phyloP scores from a whole-genome alignment of 176 grass and related monocot species.

The Phoenix dactylifera region DNA sequence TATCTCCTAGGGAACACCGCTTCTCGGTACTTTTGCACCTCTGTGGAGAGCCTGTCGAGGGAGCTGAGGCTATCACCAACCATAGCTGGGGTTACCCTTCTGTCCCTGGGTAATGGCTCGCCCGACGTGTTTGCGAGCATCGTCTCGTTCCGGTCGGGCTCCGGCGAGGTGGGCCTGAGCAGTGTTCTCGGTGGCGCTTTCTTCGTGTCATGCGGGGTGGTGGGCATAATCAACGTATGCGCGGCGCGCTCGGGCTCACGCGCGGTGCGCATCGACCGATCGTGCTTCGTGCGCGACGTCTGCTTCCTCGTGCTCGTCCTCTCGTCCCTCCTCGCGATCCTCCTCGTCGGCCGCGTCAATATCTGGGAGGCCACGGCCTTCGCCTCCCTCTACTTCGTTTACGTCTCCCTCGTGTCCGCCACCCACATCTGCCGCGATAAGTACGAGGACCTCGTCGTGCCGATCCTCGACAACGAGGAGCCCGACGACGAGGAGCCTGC shows the following conservation, averaged over 20 bases:
- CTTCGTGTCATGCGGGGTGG: slow-evolving; percentile 3
- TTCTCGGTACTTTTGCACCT: slow-evolving; percentile 9
- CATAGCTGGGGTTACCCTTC: neutral
- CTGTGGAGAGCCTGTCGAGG: slow-evolving; percentile 10
- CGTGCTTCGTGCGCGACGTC: slow-evolving; percentile 1
- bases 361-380: neutral
- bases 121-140: slow-evolving; percentile 1
- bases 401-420: neutral
- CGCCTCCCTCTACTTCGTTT: neutral
- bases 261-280: neutral
- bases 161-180: neutral
- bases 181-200: neutral
- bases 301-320: slow-evolving; percentile 2
- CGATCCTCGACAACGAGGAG: neutral
- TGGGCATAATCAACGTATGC: neutral
- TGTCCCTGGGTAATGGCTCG: neutral
- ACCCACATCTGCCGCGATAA: neutral
- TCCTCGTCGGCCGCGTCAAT: slow-evolving; percentile 1
- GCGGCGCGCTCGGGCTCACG: neutral
- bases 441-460: neutral
- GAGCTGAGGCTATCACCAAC: slow-evolving; percentile 8
- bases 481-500: neutral
- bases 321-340: neutral
- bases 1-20: slow-evolving; percentile 8
- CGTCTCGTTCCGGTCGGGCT: slow-evolving; percentile 3